These are phyloP conservation scores for Lenwebbia sp. DNA, from an alignment of 345 rosid genomes.

Conservation along the genomic window DNA sequence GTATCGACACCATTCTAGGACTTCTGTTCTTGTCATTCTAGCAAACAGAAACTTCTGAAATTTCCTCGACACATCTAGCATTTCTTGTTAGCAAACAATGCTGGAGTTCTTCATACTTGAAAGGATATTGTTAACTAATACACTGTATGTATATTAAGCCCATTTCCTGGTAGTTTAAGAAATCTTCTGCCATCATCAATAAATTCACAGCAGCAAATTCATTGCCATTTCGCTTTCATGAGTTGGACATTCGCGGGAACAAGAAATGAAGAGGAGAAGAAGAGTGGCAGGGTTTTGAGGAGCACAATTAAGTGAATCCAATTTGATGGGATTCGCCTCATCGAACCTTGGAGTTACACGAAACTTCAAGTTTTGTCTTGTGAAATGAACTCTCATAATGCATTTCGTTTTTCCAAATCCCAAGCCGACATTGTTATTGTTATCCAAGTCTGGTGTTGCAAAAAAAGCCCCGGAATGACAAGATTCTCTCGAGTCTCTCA, in stretches of 20 bases:
- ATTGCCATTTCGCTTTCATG: too few relatives aligned
- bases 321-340: neutral
- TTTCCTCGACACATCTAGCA: neutral
- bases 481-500: neutral
- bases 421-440: neutral
- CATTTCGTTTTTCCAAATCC: neutral
- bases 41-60: neutral
- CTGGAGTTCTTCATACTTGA: neutral
- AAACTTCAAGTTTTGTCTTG: neutral
- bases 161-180: neutral
- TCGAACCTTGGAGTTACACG: neutral
- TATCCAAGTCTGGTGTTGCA: neutral
- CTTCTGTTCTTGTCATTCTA: neutral
- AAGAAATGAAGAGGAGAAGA: neutral
- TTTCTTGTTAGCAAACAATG: neutral
- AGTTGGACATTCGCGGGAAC: neutral
- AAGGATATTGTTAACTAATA: neutral
- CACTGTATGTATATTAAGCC: neutral
- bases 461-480: neutral
- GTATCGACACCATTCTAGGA: neutral
- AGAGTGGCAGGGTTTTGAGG: neutral
- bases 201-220: neutral
- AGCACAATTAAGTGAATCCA: neutral
- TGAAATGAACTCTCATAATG: too few relatives aligned
- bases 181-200: neutral